These are phyloP conservation scores for Sclerotinia trifoliorum DNA, from an alignment of 2,329 filamentous ascomycete genomes.

Conservation along the genomic window DNA sequence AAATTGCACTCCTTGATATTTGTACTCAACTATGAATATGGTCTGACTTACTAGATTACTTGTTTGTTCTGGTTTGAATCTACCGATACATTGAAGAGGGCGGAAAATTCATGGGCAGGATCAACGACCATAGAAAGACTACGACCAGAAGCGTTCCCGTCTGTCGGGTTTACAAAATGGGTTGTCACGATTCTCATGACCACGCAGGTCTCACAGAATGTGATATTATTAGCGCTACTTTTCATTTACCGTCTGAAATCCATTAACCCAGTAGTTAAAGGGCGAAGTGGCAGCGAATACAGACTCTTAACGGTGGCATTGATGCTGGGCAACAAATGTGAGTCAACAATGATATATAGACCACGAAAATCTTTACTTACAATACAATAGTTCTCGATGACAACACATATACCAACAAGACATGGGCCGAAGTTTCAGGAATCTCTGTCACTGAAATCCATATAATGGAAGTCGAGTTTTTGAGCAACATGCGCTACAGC, in stretches of 20 bases:
- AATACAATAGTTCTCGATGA: conserved; percentile 74
- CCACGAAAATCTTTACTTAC: conserved; percentile 31
- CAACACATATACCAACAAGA: conserved; percentile 99
- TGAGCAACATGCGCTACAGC: conserved; percentile 97
- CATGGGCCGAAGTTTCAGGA: conserved; percentile 95
- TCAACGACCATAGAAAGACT: conserved; percentile 53
- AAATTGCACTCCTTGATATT: conserved; percentile 35
- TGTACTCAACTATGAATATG: background rate
- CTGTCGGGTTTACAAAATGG: conserved; percentile 86
- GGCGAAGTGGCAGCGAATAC: conserved; percentile 91
- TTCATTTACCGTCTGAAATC: conserved; percentile 94
- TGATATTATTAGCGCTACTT: conserved; percentile 82
- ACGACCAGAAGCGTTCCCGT: conserved; percentile 70
- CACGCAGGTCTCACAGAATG: conserved; percentile 94
- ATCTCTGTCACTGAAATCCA: conserved; percentile 95
- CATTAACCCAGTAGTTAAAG: conserved; percentile 83
- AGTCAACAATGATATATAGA: conserved; percentile 37
- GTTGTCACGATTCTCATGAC: conserved; percentile 86
- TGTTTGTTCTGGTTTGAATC: conserved; percentile 98
- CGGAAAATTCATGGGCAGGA: conserved; percentile 52
- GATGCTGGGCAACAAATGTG: conserved; percentile 98
- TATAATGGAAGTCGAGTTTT: conserved; percentile 99
- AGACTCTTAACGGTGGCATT: conserved; percentile 87
- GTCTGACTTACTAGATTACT: conserved; percentile 64
- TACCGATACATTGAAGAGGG: conserved; percentile 71